These are phyloP conservation scores for Xylariaceae sp. DNA, from an alignment of 2,329 filamentous ascomycete species.

Conservation along the genomic window DNA sequence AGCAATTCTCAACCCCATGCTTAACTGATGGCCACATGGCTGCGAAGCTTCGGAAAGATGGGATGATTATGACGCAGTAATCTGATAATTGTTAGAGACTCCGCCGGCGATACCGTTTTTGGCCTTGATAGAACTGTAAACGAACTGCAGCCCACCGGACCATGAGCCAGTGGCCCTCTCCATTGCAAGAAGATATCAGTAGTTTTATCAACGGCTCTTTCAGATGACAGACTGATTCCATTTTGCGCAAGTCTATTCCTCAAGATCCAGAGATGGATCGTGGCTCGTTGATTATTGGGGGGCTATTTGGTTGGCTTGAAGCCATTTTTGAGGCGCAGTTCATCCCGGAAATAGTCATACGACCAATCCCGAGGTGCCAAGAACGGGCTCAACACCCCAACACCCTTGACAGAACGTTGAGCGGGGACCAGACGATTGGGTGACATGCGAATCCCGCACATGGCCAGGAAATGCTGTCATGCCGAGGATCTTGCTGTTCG, in stretches of 20 bases:
- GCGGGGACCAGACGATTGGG: conserved; percentile 41
- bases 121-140: conserved; percentile 22
- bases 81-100: conserved; percentile 37
- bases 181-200: conserved; percentile 5
- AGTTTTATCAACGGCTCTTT: conserved; percentile 9
- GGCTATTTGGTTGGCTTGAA: conserved; percentile 28
- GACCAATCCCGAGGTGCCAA: conserved; percentile 26
- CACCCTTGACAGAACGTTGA: conserved; percentile 12
- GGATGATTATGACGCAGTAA: background rate
- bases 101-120: conserved; percentile 40
- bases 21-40: background rate
- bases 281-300: conserved; percentile 18
- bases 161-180: conserved; percentile 22
- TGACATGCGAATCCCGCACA: conserved; percentile 38
- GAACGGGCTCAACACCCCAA: conserved; percentile 14
- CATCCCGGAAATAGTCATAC: conserved; percentile 33
- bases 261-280: conserved; percentile 1
- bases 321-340: conserved; percentile 42
- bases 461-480: conserved; percentile 6
- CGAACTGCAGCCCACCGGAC: conserved; percentile 19
- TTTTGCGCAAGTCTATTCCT: conserved; percentile 12
- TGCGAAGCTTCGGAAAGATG: background rate
- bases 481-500: conserved; percentile 12
- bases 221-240: conserved; percentile 3
- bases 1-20: too few relatives aligned